phyloP scores from a whole-genome alignment of 305 asterid species.

The Coffea humblotiana region DNA sequence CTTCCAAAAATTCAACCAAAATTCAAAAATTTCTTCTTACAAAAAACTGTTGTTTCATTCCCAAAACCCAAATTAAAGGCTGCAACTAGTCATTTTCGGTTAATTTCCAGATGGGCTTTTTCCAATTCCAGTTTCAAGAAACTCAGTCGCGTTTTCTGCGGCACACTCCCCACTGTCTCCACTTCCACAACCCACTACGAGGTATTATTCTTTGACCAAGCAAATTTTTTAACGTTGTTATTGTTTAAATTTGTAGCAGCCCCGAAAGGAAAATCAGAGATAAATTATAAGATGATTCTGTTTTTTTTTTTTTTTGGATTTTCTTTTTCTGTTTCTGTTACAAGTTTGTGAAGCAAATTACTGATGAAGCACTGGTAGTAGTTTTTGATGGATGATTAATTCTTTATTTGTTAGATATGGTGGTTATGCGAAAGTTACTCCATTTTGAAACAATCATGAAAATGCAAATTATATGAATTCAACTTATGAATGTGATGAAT shows the following conservation, averaged over 20 bases:
- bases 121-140: constrained; percentile 23
- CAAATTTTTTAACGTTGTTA: background rate
- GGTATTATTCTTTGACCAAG: constrained; percentile 33
- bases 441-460: background rate
- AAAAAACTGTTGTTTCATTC: background rate
- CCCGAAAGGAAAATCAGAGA: background rate
- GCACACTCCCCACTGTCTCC: constrained; percentile 52
- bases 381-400: background rate
- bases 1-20: constrained; percentile 31
- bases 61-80: constrained; percentile 26
- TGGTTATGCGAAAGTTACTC: no score
- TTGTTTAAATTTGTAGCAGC: background rate
- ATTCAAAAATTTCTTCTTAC: constrained; percentile 15
- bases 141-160: constrained; percentile 34
- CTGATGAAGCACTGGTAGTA: no score
- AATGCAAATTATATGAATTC: background rate
- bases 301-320: no score
- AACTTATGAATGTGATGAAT: no score
- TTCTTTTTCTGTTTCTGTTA: no score
- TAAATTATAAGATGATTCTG: no score
- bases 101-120: constrained; percentile 25
- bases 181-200: constrained; percentile 64
- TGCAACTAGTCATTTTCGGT: constrained; percentile 25
- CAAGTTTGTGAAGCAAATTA: background rate
- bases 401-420: background rate